A percentile compares a stretch with the other conserved stretches of the same genome.
These are phyloP conservation scores for Penicillium nucicola DNA, from an alignment of 495 filamentous ascomycete species.

Conservation along the genomic window DNA sequence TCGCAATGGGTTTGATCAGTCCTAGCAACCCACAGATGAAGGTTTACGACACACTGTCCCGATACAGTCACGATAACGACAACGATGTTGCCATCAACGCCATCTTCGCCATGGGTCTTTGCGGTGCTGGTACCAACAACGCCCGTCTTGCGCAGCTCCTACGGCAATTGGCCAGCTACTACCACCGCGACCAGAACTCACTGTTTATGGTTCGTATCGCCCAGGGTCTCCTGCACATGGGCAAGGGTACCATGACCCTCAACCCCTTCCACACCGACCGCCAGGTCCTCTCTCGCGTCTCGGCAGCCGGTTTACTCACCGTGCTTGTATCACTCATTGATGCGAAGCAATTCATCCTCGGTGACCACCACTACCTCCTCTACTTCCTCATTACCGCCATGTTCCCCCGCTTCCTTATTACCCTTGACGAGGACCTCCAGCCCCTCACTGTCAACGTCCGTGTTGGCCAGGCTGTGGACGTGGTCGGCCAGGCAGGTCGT, in stretches of 20 bases:
- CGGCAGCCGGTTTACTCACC: constrained; percentile 83
- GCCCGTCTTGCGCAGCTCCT: constrained; percentile 92
- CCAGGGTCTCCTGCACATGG: constrained; percentile 97
- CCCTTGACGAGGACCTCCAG: constrained; percentile 89
- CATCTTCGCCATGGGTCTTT: constrained; percentile 98
- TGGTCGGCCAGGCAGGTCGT: constrained; percentile 92
- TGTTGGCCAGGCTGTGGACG: constrained; percentile 96
- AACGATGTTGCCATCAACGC: constrained; percentile 98
- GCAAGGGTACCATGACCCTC: constrained; percentile 93
- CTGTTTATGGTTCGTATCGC: constrained; percentile 99
- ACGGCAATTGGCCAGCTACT: constrained; percentile 93
- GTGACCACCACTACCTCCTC: constrained; percentile 86
- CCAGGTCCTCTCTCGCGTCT: constrained; percentile 88
- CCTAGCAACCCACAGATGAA: constrained; percentile 99
- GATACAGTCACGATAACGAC: constrained; percentile 98
- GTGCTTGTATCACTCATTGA: constrained; percentile 91
- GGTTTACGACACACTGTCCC: constrained; percentile 96
- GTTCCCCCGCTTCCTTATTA: constrained; percentile 93
- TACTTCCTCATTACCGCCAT: constrained; percentile 98
- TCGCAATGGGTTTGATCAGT: constrained; percentile 96
- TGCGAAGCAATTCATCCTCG: constrained; percentile 89
- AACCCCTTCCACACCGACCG: constrained; percentile 99
- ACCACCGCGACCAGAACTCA: constrained; percentile 91
- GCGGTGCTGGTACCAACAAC: constrained; percentile 97
- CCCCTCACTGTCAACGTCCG: constrained; percentile 94